phyloP scores from a whole-genome alignment of 179 eudicot species.

The Heliamphora pulchella region DNA sequence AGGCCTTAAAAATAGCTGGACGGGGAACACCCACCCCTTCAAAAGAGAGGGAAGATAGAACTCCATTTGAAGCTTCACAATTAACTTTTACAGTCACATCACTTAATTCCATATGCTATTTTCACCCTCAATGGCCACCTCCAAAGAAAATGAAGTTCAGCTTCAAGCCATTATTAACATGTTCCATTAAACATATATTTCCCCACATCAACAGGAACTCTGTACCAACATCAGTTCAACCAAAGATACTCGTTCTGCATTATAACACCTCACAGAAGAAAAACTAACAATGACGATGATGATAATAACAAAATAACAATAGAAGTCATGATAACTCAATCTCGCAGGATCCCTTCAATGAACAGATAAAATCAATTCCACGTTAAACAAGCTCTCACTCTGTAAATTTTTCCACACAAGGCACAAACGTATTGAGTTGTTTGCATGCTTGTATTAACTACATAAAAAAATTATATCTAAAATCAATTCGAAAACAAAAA shows the following conservation, averaged over 20 bases:
- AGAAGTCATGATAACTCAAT: background rate
- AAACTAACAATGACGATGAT: background rate
- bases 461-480: background rate
- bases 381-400: background rate
- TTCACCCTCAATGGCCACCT: too few species aligned
- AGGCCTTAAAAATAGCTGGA: too few species aligned
- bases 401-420: background rate
- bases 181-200: too few species aligned
- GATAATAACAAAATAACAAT: background rate
- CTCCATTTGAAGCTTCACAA: too few species aligned
- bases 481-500: background rate
- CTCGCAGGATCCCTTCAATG: background rate
- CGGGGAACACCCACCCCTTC: too few species aligned
- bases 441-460: background rate
- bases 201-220: background rate
- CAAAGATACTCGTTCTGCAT: background rate
- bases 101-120: too few species aligned
- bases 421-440: background rate
- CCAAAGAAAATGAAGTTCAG: background rate
- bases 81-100: too few species aligned
- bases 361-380: background rate
- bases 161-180: background rate
- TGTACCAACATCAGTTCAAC: background rate
- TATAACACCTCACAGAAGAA: background rate
- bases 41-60: too few species aligned